Conservation (phyloP, 257 asterid genomes). For the Solanum corneliomulleri region DNA sequence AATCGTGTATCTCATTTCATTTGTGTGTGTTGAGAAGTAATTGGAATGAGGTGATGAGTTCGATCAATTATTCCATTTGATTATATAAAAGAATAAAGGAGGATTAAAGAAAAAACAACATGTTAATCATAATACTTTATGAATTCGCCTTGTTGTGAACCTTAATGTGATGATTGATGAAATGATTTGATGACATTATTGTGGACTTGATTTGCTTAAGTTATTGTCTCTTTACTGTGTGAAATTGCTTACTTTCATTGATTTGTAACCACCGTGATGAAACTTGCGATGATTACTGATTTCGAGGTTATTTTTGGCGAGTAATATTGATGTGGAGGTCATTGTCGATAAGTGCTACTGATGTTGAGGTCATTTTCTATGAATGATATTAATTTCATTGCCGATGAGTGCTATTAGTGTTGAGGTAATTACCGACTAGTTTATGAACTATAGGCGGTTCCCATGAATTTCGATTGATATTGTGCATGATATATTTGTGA, state of each 20-base stretch:
- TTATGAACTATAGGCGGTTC: not conserved
- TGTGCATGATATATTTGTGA: not conserved
- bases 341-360: too few species aligned
- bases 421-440: not conserved
- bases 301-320: not conserved
- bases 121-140: too few species aligned
- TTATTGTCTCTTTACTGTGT: not conserved
- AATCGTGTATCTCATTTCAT: not conserved
- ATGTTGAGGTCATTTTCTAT: not conserved
- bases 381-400: not conserved
- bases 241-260: not conserved
- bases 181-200: not conserved
- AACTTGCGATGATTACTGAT: not conserved
- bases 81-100: too few species aligned
- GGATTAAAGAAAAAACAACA: not conserved
- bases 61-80: not conserved
- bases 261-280: not conserved
- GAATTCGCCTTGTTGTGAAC: not conserved
- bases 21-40: not conserved
- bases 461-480: not conserved
- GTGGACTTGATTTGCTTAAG: not conserved
- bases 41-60: not conserved
- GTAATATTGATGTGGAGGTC: not conserved
- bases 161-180: not conserved
- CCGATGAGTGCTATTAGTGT: too few species aligned